phyloP scores from a whole-genome alignment of 441 rosid species.

The Sinapis alba region DNA sequence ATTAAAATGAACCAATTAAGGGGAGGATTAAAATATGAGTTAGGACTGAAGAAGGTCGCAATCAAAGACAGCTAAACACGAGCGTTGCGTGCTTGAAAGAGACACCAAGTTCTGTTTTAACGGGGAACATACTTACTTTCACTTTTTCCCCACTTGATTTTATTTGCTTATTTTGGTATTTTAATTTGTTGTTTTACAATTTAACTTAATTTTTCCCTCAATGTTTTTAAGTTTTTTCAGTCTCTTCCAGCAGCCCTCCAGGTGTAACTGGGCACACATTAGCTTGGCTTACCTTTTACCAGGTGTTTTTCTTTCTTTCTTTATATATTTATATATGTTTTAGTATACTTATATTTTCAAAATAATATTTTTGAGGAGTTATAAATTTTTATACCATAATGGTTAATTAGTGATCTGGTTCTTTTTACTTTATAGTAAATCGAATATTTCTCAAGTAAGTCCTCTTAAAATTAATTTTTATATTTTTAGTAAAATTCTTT shows the following conservation, averaged over 20 bases:
- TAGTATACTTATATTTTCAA: not conserved
- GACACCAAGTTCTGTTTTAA: slow-evolving; percentile 29
- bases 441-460: not conserved
- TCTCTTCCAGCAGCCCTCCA: slow-evolving; percentile 37
- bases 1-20: not conserved
- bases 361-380: not conserved
- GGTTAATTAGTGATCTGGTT: not conserved
- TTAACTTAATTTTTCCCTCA: not conserved
- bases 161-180: not conserved
- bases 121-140: slow-evolving; percentile 28
- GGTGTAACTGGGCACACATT: slow-evolving; percentile 28
- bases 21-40: not conserved
- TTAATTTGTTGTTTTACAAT: not conserved
- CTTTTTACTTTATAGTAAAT: not conserved
- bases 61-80: slow-evolving; percentile 39
- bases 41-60: slow-evolving; percentile 12
- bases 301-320: slow-evolving; percentile 18
- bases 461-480: not conserved
- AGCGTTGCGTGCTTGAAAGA: slow-evolving; percentile 39
- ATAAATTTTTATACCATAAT: not conserved
- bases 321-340: not conserved
- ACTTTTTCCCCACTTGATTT: slow-evolving; percentile 9
- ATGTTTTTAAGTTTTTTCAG: slow-evolving; percentile 1
- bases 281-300: slow-evolving; percentile 32
- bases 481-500: too few species aligned